phyloP scores from a whole-genome alignment of 345 rosid genomes.

The Gossypium thurberi region DNA sequence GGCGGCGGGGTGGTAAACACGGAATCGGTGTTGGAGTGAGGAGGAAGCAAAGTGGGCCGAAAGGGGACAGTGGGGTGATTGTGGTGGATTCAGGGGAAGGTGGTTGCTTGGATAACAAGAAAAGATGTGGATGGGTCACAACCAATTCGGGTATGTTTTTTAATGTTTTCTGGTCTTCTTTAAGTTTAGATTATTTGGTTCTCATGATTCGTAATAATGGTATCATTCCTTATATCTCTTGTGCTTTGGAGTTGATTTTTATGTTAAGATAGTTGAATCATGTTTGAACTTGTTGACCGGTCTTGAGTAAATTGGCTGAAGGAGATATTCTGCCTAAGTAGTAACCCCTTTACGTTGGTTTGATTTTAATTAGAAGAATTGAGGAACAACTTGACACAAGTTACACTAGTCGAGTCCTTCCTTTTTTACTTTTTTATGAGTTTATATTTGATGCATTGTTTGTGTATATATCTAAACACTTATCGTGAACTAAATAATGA shows the following conservation, averaged over 20 bases:
- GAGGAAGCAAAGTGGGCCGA: conserved; percentile 16
- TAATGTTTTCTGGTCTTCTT: neutral
- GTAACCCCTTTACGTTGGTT: neutral
- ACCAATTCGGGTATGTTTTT: conserved; percentile 52
- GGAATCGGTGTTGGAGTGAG: conserved; percentile 19
- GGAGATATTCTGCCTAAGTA: neutral
- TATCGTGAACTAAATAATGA: no score
- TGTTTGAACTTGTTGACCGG: neutral
- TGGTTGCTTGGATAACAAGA: conserved; percentile 45
- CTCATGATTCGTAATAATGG: neutral
- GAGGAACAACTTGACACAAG: neutral
- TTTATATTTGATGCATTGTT: neutral
- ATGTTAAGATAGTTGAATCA: neutral
- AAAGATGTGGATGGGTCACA: conserved; percentile 74
- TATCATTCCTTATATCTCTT: neutral
- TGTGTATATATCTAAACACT: neutral
- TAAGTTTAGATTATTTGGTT: neutral
- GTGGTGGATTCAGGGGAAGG: conserved; percentile 14
- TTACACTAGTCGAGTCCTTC: neutral
- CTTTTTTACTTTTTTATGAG: neutral
- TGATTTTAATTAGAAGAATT: neutral
- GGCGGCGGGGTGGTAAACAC: conserved; percentile 14
- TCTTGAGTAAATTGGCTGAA: neutral
- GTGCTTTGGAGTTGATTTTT: conserved; percentile 3
- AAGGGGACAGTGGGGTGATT: conserved; percentile 23